Conservation (phyloP, 495 filamentous ascomycete species). For the Penicillium paradoxum region DNA sequence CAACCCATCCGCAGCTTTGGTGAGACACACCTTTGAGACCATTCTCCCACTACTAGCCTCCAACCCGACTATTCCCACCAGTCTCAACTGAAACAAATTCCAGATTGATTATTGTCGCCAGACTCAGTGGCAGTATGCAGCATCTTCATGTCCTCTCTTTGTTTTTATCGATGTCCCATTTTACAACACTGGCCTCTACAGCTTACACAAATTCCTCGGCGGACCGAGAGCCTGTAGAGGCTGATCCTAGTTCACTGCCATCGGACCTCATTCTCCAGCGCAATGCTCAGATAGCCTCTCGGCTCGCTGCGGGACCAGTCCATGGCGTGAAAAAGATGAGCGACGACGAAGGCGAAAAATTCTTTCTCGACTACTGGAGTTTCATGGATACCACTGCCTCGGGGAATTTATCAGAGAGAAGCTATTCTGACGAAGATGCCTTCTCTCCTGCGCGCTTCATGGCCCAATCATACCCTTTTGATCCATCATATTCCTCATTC, state of each 20-base stretch:
- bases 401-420: constrained; percentile 7
- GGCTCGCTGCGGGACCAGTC: constrained; percentile 14
- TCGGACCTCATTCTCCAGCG: constrained; percentile 12
- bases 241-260: not conserved
- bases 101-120: not conserved
- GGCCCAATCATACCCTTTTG: constrained; percentile 28
- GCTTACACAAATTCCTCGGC: not conserved
- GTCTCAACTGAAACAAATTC: not conserved
- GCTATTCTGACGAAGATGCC: not conserved
- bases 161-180: not conserved
- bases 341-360: constrained; percentile 77
- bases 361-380: constrained; percentile 61
- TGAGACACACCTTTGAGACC: not conserved
- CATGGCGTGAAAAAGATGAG: constrained; percentile 69
- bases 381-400: constrained; percentile 27
- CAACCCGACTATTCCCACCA: not conserved
- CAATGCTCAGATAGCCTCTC: constrained; percentile 21
- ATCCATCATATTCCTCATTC: constrained; percentile 38
- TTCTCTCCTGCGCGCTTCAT: constrained; percentile 11
- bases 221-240: not conserved
- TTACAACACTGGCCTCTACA: not conserved
- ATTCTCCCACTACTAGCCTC: not conserved
- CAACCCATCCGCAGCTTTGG: not conserved
- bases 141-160: not conserved
- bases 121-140: not conserved